Base-by-base conservation (phyloP, 2,329 filamentous ascomycete genomes). In the Sordariomycetes sp. region DNA sequence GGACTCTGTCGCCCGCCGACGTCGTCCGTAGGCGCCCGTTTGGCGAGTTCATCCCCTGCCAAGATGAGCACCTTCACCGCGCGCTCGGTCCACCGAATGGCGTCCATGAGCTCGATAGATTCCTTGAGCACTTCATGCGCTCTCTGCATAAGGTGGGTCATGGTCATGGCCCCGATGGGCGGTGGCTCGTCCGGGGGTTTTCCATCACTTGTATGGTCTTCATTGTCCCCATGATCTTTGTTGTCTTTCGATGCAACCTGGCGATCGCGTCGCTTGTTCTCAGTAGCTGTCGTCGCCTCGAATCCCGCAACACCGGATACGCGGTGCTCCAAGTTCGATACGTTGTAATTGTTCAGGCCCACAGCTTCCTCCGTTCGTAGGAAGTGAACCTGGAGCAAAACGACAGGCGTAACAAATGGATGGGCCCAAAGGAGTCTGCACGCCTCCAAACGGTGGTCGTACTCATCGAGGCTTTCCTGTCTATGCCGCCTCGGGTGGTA, bases 41-140 rank as follows among this genome's bases (percentile, higher is more conserved):
- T 69, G 35, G 71, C 70, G 2, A 77, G 63, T 55, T 75, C 75
- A 37, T 77, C 75, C 4, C 75, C 75, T 0, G 73, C 68, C 48
- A 74, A 65, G 12, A 77, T 70, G 58, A 77, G 65, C 18, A 76
- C 66, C 61, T 74, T 75, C 37, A 76, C 64, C 1, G 72, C 74
- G 8, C 75, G 69, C 61, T 77, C 75, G 71, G 76, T 76, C 75
- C 75, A 77, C 24, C 73, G 65, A 35, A 77, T 68, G 1, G 75
- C 77, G 54, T 77, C 74, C 1, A 77, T 67, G 10, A 77, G 64
- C 58, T 76, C 72, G 55, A 77, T 76, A 1, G 73, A 72, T 14
- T 71, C 72, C 58, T 76, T 76, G 25, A 77, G 65, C 1, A 75
- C 74, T 48, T 76, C 74, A 40, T 77, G 75, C 0, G 74, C 57